Evolutionary conservation across 805 yeast genomes (phyloP), one percentile per base, ranked within the genome.

Genomic region (Cyberlindnera mississippiensis): DNA sequence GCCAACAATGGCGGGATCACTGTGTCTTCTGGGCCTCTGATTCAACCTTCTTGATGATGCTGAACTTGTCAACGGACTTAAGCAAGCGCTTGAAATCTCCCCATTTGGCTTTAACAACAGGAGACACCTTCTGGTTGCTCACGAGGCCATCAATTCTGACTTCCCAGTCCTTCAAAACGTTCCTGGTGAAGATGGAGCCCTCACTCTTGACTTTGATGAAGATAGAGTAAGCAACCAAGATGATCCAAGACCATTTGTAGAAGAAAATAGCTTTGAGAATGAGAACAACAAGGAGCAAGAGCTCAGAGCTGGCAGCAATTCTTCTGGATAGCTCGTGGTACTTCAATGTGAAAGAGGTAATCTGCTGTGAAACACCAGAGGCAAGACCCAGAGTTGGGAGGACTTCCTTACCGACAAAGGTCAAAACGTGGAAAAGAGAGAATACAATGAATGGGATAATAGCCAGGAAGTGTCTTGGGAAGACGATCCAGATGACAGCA

Each of bases 161-260:
- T 62, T 85, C 95, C 68, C 82, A 68, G 39, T 72, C 68, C 66
- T 83, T 79, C 59, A 87, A 69, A 26, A 78, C 80, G 48, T 75
- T 68, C 64, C 86, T 81, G 42, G 88, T 82, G 67, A 79, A 80
- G 24, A 77, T 68, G 3, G 93, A 83, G 51, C 78, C 80, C 59
- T 87, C 95, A 59, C 71, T 85, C 63, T 96, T 78, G 43, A 83
- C 62, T 63, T 85, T 85, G 63, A 88, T 71, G 67, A 90, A 90
- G 11, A 76, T 43, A 11, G 75, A 58, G 58, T 79, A 83, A 9
- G 72, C 57, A 28, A 76, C 55, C 26, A 84, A 67, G 3, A 78
- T 69, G 39, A 79, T 50, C 74, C 86, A 73, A 28, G 90, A 80
- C 55, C 79, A 76, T 51, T 66, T 70, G 58, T 78, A 72, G 67